Evolutionary conservation across 2,329 filamentous ascomycete species (phyloP).

Genomic region (Huntiella savannae): DNA sequence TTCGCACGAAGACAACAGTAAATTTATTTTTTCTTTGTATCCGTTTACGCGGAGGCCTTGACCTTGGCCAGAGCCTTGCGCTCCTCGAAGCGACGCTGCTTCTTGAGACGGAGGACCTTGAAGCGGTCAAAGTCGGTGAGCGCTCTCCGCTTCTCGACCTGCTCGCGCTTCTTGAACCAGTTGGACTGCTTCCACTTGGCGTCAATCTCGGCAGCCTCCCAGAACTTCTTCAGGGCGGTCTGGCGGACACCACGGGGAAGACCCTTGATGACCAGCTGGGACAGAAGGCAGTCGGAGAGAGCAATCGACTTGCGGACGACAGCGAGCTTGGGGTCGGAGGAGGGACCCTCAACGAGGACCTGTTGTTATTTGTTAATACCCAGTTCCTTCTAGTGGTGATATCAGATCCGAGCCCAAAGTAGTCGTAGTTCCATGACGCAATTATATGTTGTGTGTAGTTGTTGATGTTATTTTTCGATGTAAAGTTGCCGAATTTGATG

Average conservation of each 20-base stretch:
- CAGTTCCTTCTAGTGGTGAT: background rate
- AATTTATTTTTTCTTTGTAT: slow-evolving; percentile 20
- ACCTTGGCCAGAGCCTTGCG: slow-evolving; percentile 91
- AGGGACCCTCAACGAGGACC: slow-evolving; percentile 92
- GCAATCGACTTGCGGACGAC: slow-evolving; percentile 75
- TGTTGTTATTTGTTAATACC: slow-evolving; percentile 22
- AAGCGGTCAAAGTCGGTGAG: slow-evolving; percentile 98
- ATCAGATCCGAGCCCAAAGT: too few species aligned
- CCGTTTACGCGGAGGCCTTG: slow-evolving; percentile 55
- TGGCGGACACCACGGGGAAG: slow-evolving; percentile 72
- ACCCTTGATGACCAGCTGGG: slow-evolving; percentile 69
- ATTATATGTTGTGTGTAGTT: background rate
- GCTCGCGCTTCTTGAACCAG: slow-evolving; percentile 86
- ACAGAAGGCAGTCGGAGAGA: slow-evolving; percentile 71
- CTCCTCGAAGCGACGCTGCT: slow-evolving; percentile 97
- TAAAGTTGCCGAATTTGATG: background rate
- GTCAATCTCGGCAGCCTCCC: slow-evolving; percentile 84
- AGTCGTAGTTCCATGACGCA: background rate
- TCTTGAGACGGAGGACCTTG: slow-evolving; percentile 98
- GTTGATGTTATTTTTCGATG: background rate
- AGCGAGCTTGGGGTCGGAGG: slow-evolving; percentile 56
- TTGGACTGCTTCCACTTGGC: slow-evolving; percentile 78
- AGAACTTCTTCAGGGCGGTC: slow-evolving; percentile 66
- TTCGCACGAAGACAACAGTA: slow-evolving; percentile 13
- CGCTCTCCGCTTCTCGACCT: slow-evolving; percentile 68